These are phyloP conservation scores for Boechera retrofracta DNA, from an alignment of 345 rosid species.

Conservation along the genomic window DNA sequence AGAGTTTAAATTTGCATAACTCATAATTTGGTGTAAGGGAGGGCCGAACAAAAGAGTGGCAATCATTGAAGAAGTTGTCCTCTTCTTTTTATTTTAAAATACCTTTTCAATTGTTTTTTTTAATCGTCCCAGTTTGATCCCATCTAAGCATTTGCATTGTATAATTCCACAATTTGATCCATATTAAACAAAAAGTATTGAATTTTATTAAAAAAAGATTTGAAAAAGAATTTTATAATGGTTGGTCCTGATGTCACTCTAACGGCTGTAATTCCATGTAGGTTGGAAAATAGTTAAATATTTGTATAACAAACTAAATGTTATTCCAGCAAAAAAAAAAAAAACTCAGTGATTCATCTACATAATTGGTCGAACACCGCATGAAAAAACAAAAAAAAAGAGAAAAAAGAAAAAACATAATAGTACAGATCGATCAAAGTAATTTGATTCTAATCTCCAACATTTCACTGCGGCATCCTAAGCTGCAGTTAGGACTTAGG, in stretches of 20 bases:
- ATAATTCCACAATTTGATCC: constrained; percentile 3
- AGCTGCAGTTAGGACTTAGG: not conserved
- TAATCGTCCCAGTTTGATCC: not conserved
- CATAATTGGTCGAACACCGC: not conserved
- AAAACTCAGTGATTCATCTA: not conserved
- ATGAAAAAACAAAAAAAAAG: not conserved
- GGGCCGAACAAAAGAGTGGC: constrained; percentile 51
- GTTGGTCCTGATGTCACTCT: constrained; percentile 1
- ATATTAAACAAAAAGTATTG: not conserved
- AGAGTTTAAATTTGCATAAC: constrained; percentile 7
- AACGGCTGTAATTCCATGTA: not conserved
- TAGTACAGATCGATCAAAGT: constrained; percentile 5
- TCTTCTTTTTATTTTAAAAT: constrained; percentile 19
- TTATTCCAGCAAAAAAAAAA: not conserved
- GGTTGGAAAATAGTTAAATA: not conserved
- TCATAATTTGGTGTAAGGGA: constrained; percentile 25
- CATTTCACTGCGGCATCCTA: not conserved
- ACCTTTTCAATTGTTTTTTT: not conserved
- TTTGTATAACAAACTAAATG: not conserved
- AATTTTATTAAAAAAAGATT: not conserved
- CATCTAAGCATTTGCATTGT: constrained; percentile 15
- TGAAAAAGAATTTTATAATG: not conserved
- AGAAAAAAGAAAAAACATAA: not conserved
- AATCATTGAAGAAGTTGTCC: constrained; percentile 62
- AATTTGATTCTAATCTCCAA: not conserved